Evolutionary conservation across 2,329 filamentous ascomycete genomes (phyloP).

Genomic region (Mycocentrospora acerina): DNA sequence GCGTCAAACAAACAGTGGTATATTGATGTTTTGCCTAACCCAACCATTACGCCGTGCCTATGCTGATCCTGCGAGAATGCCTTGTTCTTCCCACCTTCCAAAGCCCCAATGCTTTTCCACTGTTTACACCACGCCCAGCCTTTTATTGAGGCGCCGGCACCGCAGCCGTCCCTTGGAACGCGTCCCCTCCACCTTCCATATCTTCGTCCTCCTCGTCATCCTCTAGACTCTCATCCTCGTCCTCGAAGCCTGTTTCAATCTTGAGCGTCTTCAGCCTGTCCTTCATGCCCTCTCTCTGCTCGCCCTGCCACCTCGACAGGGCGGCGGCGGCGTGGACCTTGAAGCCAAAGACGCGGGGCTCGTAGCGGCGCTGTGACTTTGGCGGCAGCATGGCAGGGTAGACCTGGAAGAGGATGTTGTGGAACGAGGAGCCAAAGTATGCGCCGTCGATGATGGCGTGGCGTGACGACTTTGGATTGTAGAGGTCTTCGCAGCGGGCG

Average conservation of each 20-base stretch:
- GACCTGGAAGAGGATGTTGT: conserved; percentile 98
- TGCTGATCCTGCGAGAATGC: conserved; percentile 14
- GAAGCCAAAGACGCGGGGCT: conserved; percentile 91
- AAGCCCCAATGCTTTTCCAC: neutral
- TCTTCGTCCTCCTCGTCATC: conserved; percentile 57
- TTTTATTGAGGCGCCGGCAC: conserved; percentile 13
- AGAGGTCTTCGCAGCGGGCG: conserved; percentile 94
- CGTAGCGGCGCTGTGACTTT: conserved; percentile 83
- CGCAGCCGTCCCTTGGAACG: conserved; percentile 27
- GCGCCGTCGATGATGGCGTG: conserved; percentile 95
- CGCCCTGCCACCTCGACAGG: conserved; percentile 87
- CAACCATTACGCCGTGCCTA: conserved; percentile 22
- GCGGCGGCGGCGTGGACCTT: conserved; percentile 89
- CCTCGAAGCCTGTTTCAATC: conserved; percentile 78
- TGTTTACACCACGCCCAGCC: no score
- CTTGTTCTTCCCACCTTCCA: neutral
- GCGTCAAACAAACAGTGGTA: conserved; percentile 1
- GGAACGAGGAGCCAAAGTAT: conserved; percentile 97
- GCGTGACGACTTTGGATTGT: conserved; percentile 96
- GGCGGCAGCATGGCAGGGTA: conserved; percentile 86
- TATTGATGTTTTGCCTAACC: conserved; percentile 13
- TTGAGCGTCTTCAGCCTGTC: conserved; percentile 67
- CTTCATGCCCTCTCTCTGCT: conserved; percentile 78
- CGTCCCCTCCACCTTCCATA: conserved; percentile 32
- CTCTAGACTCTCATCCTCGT: conserved; percentile 62